These are phyloP conservation scores for Lodderomyces pseudojiufengensis DNA, from an alignment of 1,139 yeast species.

Conservation along the genomic window DNA sequence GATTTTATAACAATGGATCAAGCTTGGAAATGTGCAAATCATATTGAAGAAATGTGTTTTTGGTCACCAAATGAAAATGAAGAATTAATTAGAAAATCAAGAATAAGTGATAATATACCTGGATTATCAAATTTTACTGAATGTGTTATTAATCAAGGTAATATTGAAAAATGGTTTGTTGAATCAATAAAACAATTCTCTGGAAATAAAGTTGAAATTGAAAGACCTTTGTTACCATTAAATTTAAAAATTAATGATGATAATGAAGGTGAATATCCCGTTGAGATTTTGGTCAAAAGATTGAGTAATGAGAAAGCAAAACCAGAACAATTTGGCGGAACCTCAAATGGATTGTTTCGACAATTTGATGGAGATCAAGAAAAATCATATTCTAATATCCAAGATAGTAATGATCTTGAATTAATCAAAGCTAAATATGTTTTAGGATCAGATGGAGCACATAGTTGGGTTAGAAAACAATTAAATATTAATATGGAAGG, in stretches of 20 bases:
- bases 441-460: conserved; percentile 36
- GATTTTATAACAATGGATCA: conserved; percentile 24
- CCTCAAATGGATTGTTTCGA: conserved; percentile 26
- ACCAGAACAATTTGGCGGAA: conserved; percentile 24
- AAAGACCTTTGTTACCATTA: conserved; percentile 25
- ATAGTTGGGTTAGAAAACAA: conserved; percentile 31
- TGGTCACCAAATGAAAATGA: conserved; percentile 23
- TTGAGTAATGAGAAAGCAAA: conserved; percentile 12
- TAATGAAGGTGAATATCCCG: conserved; percentile 25
- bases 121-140: conserved; percentile 30
- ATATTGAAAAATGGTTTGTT: conserved; percentile 25
- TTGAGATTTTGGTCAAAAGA: conserved; percentile 19
- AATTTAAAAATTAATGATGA: conserved; percentile 16
- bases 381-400: conserved; percentile 8
- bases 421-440: conserved; percentile 29
- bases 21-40: conserved; percentile 26
- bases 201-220: conserved; percentile 19
- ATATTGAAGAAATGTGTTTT: conserved; percentile 23
- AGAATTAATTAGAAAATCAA: conserved; percentile 18
- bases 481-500: conserved; percentile 25
- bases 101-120: conserved; percentile 25
- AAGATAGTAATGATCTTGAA: conserved; percentile 10
- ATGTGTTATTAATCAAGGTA: conserved; percentile 30
- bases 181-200: conserved; percentile 25
- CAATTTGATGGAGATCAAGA: conserved; percentile 28